Percentiles rank a stretch among this genome's conserved stretches.
Evolutionary conservation across 2,329 filamentous ascomycete species (phyloP).

Genomic region (Trichoderma semiorbis): DNA sequence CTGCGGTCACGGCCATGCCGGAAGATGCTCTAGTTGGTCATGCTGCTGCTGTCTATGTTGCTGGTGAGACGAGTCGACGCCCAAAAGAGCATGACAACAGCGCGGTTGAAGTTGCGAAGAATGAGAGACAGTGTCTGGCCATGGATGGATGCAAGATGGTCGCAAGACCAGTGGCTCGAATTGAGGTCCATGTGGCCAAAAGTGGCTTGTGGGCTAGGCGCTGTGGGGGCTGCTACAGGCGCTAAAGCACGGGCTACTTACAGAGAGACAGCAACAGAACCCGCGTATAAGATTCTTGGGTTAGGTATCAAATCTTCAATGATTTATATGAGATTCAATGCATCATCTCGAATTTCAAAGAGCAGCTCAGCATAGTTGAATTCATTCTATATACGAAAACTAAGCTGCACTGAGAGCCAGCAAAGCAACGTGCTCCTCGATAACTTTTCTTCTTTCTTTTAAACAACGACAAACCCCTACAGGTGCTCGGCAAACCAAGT

Average conservation of each 20-base stretch:
- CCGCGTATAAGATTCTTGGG: no score
- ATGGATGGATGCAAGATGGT: neutral
- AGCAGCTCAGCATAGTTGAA: neutral
- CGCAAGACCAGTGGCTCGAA: neutral
- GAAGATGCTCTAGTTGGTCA: neutral
- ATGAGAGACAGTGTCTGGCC: neutral
- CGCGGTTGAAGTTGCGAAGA: neutral
- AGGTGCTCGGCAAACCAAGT: slow-evolving; percentile 63
- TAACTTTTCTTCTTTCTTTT: neutral
- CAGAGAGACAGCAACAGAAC: no score
- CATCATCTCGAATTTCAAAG: neutral
- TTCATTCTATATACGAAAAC: neutral
- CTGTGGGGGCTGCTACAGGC: neutral
- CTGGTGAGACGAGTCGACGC: neutral
- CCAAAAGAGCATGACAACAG: neutral
- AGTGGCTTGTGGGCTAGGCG: neutral
- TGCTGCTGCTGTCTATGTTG: neutral
- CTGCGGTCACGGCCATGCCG: slow-evolving; percentile 27
- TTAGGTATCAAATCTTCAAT: no score
- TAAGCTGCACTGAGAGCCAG: neutral
- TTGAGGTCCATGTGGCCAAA: slow-evolving; percentile 12
- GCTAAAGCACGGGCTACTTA: neutral
- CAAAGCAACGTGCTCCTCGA: neutral
- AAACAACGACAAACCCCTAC: neutral
- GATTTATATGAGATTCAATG: neutral